phyloP scores from a whole-genome alignment of 495 filamentous ascomycete genomes.

The Terfezia boudieri region DNA sequence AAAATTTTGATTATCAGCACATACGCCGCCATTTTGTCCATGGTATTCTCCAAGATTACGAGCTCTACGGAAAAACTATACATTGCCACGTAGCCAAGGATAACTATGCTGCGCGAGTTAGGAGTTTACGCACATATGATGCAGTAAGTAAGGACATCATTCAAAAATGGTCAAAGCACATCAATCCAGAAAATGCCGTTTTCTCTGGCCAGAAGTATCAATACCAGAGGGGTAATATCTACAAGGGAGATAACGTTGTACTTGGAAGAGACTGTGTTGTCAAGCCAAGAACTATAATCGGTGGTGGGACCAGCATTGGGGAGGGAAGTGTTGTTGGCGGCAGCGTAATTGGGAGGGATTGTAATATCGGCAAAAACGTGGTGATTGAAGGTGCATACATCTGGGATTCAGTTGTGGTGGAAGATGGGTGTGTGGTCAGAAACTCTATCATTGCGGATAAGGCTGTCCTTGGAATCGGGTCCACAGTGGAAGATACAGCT shows the following conservation, averaged over 20 bases:
- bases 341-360: slow-evolving; percentile 61
- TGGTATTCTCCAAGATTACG: slow-evolving; percentile 85
- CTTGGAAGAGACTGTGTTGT: slow-evolving; percentile 49
- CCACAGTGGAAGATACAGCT: slow-evolving; percentile 43
- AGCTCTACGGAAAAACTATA: slow-evolving; percentile 87
- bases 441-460: slow-evolving; percentile 55
- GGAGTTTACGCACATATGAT: slow-evolving; percentile 73
- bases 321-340: slow-evolving; percentile 42
- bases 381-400: slow-evolving; percentile 61
- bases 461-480: slow-evolving; percentile 45
- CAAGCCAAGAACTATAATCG: slow-evolving; percentile 38
- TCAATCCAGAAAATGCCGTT: slow-evolving; percentile 76
- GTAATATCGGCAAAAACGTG: slow-evolving; percentile 66
- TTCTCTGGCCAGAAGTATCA: slow-evolving; percentile 53
- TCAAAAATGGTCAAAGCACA: slow-evolving; percentile 74
- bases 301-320: slow-evolving; percentile 52
- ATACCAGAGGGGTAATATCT: slow-evolving; percentile 38
- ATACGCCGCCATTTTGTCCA: slow-evolving; percentile 73
- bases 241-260: slow-evolving; percentile 47
- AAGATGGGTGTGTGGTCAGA: slow-evolving; percentile 43
- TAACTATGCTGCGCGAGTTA: slow-evolving; percentile 61
- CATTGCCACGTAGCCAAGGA: slow-evolving; percentile 61
- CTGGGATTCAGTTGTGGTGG: slow-evolving; percentile 65
- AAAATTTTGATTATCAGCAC: slow-evolving; percentile 89
- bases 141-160: slow-evolving; percentile 76